Percentiles rank a stretch among this genome's conserved stretches.
Evolutionary conservation across 1,284 basidiomycete genomes (phyloP).

Genomic region (Hortiboletus rubellus): DNA sequence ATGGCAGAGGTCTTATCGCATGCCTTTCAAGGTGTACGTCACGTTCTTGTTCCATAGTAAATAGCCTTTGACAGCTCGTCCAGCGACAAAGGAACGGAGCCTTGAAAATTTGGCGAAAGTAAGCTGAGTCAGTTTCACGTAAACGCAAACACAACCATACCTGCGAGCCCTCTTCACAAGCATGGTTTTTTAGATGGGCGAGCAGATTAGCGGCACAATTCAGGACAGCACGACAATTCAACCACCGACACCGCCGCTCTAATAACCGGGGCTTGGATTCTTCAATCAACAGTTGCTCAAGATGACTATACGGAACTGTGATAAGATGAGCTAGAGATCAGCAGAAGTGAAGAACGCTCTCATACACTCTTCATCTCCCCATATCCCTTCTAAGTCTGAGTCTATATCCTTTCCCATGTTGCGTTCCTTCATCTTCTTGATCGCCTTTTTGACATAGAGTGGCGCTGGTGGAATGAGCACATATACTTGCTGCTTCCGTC

Average conservation of each 20-base stretch:
- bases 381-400: slow-evolving; percentile 15
- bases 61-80: slow-evolving; percentile 22
- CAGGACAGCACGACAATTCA: slow-evolving; percentile 52
- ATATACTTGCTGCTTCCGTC: slow-evolving; percentile 26
- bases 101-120: slow-evolving; percentile 9
- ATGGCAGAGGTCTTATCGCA: slow-evolving; percentile 30
- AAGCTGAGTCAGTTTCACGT: background rate
- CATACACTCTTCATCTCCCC: slow-evolving; percentile 36
- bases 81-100: slow-evolving; percentile 27
- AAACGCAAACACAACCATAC: slow-evolving; percentile 24
- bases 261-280: slow-evolving; percentile 49
- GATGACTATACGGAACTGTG: slow-evolving; percentile 40
- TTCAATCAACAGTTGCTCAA: slow-evolving; percentile 43
- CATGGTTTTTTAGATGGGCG: slow-evolving; percentile 54
- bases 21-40: slow-evolving; percentile 27
- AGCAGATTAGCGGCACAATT: slow-evolving; percentile 53
- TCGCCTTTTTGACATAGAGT: slow-evolving; percentile 21
- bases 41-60: slow-evolving; percentile 19
- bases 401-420: slow-evolving; percentile 6
- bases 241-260: slow-evolving; percentile 57
- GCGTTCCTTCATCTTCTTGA: slow-evolving; percentile 15
- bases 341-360: slow-evolving; percentile 23
- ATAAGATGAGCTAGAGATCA: slow-evolving; percentile 34
- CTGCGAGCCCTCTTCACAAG: slow-evolving; percentile 32
- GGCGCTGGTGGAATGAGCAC: slow-evolving; percentile 33